Evolutionary conservation across 345 rosid species (phyloP).

Genomic region (Eucalyptus paniculata): DNA sequence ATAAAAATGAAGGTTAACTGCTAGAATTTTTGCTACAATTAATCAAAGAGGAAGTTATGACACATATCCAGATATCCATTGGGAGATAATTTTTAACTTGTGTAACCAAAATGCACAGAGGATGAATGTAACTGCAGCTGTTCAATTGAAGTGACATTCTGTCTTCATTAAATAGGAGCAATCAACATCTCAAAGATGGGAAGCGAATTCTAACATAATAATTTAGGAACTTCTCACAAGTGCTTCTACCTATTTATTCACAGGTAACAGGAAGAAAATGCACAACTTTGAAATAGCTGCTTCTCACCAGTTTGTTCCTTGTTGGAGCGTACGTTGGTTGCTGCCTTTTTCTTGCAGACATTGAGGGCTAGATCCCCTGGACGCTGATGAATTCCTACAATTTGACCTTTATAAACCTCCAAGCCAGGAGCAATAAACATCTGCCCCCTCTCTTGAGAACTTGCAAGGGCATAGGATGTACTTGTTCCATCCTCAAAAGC

Average conservation of each 20-base stretch:
- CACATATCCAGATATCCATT: background rate
- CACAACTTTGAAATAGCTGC: background rate
- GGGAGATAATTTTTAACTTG: background rate
- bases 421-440: slow-evolving; percentile 80
- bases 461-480: slow-evolving; percentile 76
- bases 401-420: slow-evolving; percentile 86
- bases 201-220: background rate
- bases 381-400: slow-evolving; percentile 90
- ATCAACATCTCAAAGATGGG: background rate
- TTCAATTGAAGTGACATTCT: background rate
- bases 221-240: background rate
- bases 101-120: background rate
- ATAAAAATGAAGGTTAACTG: background rate
- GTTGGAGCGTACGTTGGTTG: slow-evolving; percentile 87
- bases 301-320: slow-evolving; percentile 71
- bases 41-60: background rate
- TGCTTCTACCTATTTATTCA: background rate
- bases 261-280: background rate
- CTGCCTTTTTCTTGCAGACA: slow-evolving; percentile 94
- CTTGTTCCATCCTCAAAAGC: slow-evolving; percentile 89
- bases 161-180: background rate
- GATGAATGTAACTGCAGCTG: background rate
- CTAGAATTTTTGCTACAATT: background rate
- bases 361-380: slow-evolving; percentile 82
- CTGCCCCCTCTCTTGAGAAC: slow-evolving; percentile 91